Conservation (phyloP, 2,329 filamentous ascomycete species). For the Cylindrodendrum hubeiense region DNA sequence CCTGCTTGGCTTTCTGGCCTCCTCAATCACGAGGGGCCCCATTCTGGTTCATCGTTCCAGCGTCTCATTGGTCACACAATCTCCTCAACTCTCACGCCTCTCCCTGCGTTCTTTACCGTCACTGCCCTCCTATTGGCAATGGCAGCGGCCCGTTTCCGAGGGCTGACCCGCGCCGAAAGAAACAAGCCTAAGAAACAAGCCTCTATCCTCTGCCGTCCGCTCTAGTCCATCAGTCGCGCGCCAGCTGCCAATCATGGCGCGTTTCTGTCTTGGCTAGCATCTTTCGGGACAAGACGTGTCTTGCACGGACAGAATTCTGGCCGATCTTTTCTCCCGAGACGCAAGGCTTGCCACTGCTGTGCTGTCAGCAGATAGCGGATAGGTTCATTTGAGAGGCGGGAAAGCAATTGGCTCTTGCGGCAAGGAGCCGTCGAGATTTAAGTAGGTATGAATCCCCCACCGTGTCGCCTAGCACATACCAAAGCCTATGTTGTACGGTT, state of each 20-base stretch:
- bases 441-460: not conserved
- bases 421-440: not conserved
- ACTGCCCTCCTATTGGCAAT: not conserved
- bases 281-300: not conserved
- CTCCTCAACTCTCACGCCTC: not conserved
- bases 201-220: not conserved
- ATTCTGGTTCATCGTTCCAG: not conserved
- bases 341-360: not conserved
- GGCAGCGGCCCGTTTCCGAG: not conserved
- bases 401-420: not conserved
- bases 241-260: not conserved
- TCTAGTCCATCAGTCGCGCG: not conserved
- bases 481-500: not conserved
- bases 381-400: not conserved
- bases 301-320: not conserved
- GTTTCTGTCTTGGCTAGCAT: not conserved
- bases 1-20: too few relatives aligned
- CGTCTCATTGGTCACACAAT: not conserved
- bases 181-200: not conserved
- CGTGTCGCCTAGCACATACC: not conserved
- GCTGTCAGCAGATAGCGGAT: not conserved
- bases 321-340: not conserved
- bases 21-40: not conserved
- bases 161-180: not conserved
- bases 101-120: not conserved